A percentile compares a stretch with the other conserved stretches of the same genome.
Evolutionary conservation across 202 grass and related monocot genomes (phyloP).

Genomic region (Digitaria exilis): DNA sequence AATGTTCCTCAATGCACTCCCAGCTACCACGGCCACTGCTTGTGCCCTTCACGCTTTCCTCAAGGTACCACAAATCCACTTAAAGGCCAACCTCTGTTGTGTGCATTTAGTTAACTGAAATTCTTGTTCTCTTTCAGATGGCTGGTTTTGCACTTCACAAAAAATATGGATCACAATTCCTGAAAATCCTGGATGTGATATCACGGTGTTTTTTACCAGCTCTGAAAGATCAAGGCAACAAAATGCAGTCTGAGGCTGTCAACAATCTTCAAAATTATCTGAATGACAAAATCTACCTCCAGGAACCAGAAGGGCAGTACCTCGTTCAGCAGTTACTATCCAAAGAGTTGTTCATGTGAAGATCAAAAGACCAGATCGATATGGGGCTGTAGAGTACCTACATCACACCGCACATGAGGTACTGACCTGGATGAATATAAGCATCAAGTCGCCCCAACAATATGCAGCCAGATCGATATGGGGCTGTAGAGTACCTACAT

Average conservation of each 20-base stretch:
- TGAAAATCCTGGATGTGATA: constrained; percentile 72
- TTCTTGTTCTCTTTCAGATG: constrained; percentile 52
- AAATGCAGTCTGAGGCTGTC: constrained; percentile 49
- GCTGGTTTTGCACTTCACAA: constrained; percentile 77
- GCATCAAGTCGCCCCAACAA: too few relatives aligned
- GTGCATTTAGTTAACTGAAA: constrained; percentile 19
- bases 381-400: neutral
- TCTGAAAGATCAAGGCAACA: constrained; percentile 64
- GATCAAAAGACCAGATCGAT: neutral
- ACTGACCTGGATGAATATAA: too few relatives aligned
- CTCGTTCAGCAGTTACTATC: constrained; percentile 62
- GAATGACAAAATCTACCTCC: constrained; percentile 56
- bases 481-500: too few relatives aligned
- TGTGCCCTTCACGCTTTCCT: constrained; percentile 85
- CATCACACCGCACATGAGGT: neutral
- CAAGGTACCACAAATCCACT: constrained; percentile 46
- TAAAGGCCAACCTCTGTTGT: neutral
- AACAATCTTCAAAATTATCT: constrained; percentile 79
- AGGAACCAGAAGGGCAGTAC: constrained; percentile 81
- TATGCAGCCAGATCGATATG: too few relatives aligned
- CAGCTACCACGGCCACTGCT: constrained; percentile 68
- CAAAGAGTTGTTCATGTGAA: constrained; percentile 47
- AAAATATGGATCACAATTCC: constrained; percentile 78
- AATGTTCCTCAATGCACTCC: constrained; percentile 76
- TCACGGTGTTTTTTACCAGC: constrained; percentile 64